Conservation (phyloP, 139 green algal genomes). For the Asterochloris erici region DNA sequence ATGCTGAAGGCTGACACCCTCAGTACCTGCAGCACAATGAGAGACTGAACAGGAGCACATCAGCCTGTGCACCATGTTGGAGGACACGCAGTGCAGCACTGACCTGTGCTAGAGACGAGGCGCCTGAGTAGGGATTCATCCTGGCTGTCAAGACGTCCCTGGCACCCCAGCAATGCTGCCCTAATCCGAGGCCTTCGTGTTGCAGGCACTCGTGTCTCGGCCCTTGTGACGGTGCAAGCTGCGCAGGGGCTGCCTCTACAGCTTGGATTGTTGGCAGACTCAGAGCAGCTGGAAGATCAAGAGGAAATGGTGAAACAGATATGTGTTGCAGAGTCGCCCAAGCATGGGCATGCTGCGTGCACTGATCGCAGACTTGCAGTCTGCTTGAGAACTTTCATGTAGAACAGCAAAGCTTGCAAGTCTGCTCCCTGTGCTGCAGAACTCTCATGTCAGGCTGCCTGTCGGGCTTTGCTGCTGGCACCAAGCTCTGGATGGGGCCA, state of each 20-base stretch:
- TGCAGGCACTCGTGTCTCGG: not conserved
- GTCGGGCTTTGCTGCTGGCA: too few relatives aligned
- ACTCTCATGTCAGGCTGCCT: too few relatives aligned
- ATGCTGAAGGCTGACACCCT: conserved; percentile 33
- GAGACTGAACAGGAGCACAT: not conserved
- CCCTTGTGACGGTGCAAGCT: too few relatives aligned
- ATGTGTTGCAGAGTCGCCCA: too few relatives aligned
- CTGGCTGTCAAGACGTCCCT: not conserved
- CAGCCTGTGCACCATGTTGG: not conserved
- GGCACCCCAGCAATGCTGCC: not conserved
- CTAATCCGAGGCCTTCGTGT: not conserved
- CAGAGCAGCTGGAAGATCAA: not conserved
- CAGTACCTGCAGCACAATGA: conserved; percentile 32
- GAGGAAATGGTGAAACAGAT: not conserved
- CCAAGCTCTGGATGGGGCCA: too few relatives aligned
- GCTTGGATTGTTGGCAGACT: not conserved
- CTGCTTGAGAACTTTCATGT: too few relatives aligned
- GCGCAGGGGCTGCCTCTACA: not conserved
- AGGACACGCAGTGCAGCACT: not conserved
- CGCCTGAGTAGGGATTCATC: conserved; percentile 50
- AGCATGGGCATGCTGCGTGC: too few relatives aligned
- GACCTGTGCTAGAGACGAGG: conserved; percentile 41
- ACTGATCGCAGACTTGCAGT: too few relatives aligned
- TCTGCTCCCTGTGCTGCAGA: too few relatives aligned
- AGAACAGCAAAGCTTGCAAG: too few relatives aligned